A percentile compares a stretch with the other conserved stretches of the same genome.
Conservation (phyloP, 1,139 yeast genomes). For the Blastobotrys elegans region DNA sequence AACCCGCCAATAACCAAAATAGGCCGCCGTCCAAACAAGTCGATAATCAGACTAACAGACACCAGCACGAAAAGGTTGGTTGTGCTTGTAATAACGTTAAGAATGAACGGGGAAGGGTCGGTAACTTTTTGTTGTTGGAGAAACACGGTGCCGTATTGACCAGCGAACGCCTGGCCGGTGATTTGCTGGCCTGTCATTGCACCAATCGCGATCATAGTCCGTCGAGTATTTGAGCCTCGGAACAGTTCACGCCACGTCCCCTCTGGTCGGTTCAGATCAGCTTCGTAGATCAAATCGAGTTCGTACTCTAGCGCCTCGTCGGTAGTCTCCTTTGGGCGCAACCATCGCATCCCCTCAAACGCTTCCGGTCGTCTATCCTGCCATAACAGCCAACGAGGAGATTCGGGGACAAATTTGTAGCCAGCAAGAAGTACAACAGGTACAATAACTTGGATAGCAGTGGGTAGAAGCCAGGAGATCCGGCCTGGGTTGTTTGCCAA, state of each 20-base stretch:
- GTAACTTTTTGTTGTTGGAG: conserved; percentile 14
- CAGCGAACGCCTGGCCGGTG: conserved; percentile 15
- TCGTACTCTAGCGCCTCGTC: conserved; percentile 10
- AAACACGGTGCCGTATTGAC: conserved; percentile 15
- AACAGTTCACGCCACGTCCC: conserved; percentile 13
- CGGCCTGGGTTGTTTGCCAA: background rate
- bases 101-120: conserved; percentile 12
- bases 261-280: conserved; percentile 3
- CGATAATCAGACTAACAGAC: conserved; percentile 7
- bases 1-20: conserved; percentile 12
- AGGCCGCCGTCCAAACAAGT: conserved; percentile 15
- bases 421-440: conserved; percentile 12
- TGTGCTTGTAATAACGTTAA: conserved; percentile 5
- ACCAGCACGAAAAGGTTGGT: background rate
- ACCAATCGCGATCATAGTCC: conserved; percentile 14
- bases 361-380: conserved; percentile 15
- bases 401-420: conserved; percentile 9
- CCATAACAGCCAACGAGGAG: conserved; percentile 15
- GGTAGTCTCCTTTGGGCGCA: conserved; percentile 3
- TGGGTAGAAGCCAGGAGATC: conserved; percentile 1
- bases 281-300: conserved; percentile 11
- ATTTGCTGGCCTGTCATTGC: conserved; percentile 15
- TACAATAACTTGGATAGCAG: conserved; percentile 5
- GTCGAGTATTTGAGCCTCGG: conserved; percentile 11
- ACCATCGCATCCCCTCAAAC: conserved; percentile 2